A percentile compares a stretch with the other conserved stretches of the same genome.
Evolutionary conservation across 352 stramenopile species (phyloP).

Genomic region (Pythium sp.): DNA sequence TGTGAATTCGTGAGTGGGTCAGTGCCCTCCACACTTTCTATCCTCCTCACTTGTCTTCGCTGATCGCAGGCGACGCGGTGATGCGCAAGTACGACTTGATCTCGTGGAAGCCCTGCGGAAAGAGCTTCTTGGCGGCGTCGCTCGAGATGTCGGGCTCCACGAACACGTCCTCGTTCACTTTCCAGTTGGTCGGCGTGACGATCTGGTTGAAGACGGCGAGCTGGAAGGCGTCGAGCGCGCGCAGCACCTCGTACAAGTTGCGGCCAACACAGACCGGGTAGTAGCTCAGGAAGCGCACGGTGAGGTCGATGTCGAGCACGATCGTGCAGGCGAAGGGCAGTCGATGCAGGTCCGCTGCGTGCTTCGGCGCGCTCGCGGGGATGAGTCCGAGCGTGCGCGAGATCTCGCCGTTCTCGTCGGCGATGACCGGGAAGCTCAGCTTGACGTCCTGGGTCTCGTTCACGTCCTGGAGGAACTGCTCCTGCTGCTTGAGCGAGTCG

Average conservation of each 20-base stretch:
- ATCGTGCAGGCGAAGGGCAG: constrained; percentile 67
- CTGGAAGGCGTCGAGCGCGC: constrained; percentile 66
- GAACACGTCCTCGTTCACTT: constrained; percentile 84
- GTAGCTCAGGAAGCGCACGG: constrained; percentile 56
- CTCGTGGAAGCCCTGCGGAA: constrained; percentile 78
- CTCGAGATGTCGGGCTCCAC: constrained; percentile 62
- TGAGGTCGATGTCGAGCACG: constrained; percentile 75
- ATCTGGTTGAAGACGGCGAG: constrained; percentile 73
- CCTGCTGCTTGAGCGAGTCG: constrained; percentile 40
- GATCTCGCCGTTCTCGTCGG: constrained; percentile 63
- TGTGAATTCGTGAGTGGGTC: constrained; percentile 1
- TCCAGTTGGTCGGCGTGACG: constrained; percentile 83
- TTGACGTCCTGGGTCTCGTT: constrained; percentile 83
- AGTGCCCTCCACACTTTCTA: neutral
- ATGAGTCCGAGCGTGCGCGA: constrained; percentile 60
- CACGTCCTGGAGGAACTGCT: constrained; percentile 62
- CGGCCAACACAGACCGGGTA: constrained; percentile 68
- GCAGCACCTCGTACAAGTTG: constrained; percentile 82
- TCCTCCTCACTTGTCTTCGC: constrained; percentile 36
- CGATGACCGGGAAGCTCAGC: constrained; percentile 65
- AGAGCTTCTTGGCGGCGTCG: constrained; percentile 74
- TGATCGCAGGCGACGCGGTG: constrained; percentile 65
- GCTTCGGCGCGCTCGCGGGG: constrained; percentile 33
- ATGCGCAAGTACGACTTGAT: constrained; percentile 81
- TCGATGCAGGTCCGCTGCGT: constrained; percentile 46